phyloP scores from a whole-genome alignment of 306 rosid species.

The Hylodesmum podocarpum region DNA sequence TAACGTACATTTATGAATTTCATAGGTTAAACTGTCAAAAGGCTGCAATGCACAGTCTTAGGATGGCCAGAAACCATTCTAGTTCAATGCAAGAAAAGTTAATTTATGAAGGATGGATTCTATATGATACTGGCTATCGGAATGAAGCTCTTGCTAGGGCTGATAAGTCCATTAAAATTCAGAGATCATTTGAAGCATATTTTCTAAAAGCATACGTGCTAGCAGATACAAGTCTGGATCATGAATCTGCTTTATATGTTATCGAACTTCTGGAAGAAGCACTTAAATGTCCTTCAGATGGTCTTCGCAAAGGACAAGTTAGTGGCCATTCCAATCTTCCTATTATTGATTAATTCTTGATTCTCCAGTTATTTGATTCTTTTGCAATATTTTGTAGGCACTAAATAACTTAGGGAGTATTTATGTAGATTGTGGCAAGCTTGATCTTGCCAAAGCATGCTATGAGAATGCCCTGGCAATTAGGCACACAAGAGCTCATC shows the following conservation, averaged over 20 bases:
- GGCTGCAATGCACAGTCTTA: constrained; percentile 69
- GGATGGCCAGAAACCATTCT: constrained; percentile 73
- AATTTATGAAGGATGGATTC: constrained; percentile 87
- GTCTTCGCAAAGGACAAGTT: constrained; percentile 87
- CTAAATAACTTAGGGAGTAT: constrained; percentile 72
- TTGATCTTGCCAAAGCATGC: constrained; percentile 63
- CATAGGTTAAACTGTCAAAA: constrained; percentile 75
- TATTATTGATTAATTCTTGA: not conserved
- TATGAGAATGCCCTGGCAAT: constrained; percentile 71
- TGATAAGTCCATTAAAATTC: constrained; percentile 60
- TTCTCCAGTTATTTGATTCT: constrained; percentile 29
- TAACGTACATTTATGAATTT: constrained; percentile 10
- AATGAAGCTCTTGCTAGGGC: constrained; percentile 64
- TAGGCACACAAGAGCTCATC: constrained; percentile 81
- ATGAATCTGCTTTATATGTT: constrained; percentile 49
- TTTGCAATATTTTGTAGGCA: constrained; percentile 53
- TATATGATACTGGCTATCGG: constrained; percentile 67
- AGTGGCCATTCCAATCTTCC: constrained; percentile 9
- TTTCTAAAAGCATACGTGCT: constrained; percentile 68
- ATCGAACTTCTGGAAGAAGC: constrained; percentile 65
- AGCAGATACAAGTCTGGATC: constrained; percentile 60
- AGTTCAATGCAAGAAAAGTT: constrained; percentile 62
- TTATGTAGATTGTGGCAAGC: constrained; percentile 65
- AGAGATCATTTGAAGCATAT: constrained; percentile 72
- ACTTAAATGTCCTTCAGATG: constrained; percentile 76